Conservation (phyloP, 1,284 basidiomycete genomes). For the Moniliella sp. region DNA sequence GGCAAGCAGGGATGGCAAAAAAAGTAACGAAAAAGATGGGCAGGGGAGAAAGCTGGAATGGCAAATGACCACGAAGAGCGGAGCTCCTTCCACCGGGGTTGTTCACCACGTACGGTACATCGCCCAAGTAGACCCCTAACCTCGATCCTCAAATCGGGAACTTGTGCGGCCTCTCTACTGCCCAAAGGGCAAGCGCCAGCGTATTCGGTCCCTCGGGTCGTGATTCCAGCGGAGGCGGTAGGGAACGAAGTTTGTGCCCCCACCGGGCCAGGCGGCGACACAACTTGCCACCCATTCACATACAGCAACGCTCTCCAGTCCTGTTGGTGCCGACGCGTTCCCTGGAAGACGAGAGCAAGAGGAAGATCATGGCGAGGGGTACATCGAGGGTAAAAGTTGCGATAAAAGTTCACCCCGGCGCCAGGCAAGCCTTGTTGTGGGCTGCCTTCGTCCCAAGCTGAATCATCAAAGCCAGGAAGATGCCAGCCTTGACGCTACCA, state of each 20-base stretch:
- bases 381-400: slow-evolving; percentile 45
- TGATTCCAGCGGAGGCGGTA: slow-evolving; percentile 7
- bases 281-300: slow-evolving; percentile 26
- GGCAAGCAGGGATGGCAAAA: too few species aligned
- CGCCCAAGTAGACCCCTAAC: slow-evolving; percentile 1
- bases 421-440: slow-evolving; percentile 32
- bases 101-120: background rate
- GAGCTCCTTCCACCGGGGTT: slow-evolving; percentile 6
- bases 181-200: slow-evolving; percentile 10
- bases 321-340: background rate
- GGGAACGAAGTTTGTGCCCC: slow-evolving; percentile 11
- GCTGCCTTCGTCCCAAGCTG: slow-evolving; percentile 42
- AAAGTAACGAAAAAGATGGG: too few species aligned
- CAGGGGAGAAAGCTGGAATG: too few species aligned
- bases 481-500: slow-evolving; percentile 62
- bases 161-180: slow-evolving; percentile 1
- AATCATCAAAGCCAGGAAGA: slow-evolving; percentile 49
- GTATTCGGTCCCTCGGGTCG: slow-evolving; percentile 5
- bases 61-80: slow-evolving; percentile 2
- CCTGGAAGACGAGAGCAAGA: slow-evolving; percentile 5
- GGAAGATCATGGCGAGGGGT: slow-evolving; percentile 9
- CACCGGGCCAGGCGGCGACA: slow-evolving; percentile 8
- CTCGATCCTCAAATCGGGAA: background rate
- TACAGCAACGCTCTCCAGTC: slow-evolving; percentile 9
- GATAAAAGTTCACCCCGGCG: slow-evolving; percentile 58